phyloP scores from a whole-genome alignment of 345 rosid species.

The Sapria himalayana region DNA sequence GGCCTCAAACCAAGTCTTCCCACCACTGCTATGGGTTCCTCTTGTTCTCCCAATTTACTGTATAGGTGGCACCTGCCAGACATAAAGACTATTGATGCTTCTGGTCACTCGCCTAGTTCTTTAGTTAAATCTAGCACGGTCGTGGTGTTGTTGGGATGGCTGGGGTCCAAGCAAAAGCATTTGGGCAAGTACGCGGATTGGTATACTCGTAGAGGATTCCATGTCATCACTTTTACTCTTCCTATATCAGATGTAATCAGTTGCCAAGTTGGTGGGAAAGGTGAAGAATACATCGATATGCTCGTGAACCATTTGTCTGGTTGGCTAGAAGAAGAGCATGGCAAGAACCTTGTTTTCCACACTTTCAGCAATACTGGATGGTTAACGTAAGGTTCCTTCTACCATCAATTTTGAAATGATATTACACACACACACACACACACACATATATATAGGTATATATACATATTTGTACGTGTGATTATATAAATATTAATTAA shows the following conservation, averaged over 20 bases:
- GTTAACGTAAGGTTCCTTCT: conserved; percentile 45
- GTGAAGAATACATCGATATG: conserved; percentile 53
- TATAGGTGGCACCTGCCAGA: conserved; percentile 92
- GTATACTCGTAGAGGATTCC: conserved; percentile 82
- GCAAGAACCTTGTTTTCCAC: conserved; percentile 75
- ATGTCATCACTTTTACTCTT: conserved; percentile 79
- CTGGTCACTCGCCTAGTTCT: conserved; percentile 30
- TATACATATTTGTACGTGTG: too few relatives aligned
- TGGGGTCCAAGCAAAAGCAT: conserved; percentile 95
- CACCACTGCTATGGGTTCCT: conserved; percentile 11
- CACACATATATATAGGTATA: neutral
- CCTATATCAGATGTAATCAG: conserved; percentile 75
- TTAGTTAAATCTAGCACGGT: conserved; percentile 56
- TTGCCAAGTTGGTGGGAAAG: conserved; percentile 83
- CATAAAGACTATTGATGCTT: conserved; percentile 29
- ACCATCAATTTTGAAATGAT: neutral
- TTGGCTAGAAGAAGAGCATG: conserved; percentile 81
- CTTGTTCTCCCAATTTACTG: conserved; percentile 34
- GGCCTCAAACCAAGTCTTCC: conserved; percentile 32
- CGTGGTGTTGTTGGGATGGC: conserved; percentile 91
- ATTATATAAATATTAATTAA: too few relatives aligned
- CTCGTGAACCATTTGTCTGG: conserved; percentile 75
- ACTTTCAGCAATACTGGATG: conserved; percentile 98
- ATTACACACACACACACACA: neutral
- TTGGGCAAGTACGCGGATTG: conserved; percentile 83